A percentile compares a stretch with the other conserved stretches of the same genome.
phyloP scores from a whole-genome alignment of 179 eudicot species.

The Spergularia azorica region DNA sequence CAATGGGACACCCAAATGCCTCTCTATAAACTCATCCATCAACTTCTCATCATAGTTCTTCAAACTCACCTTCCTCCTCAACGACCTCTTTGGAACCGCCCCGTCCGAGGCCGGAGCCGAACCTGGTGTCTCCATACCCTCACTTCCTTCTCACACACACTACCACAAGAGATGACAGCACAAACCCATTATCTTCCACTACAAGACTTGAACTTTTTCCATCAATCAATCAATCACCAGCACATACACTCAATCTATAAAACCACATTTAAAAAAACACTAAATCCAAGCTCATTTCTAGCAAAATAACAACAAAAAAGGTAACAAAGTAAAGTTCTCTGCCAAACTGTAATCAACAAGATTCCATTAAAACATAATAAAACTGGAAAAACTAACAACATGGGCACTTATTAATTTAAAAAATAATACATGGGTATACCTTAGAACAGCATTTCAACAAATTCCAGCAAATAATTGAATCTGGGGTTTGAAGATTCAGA shows the following conservation, averaged over 20 bases:
- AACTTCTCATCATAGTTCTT: constrained; percentile 74
- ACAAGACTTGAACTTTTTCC: background rate
- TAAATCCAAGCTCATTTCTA: background rate
- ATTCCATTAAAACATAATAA: background rate
- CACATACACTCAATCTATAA: background rate
- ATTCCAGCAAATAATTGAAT: background rate
- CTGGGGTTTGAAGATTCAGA: background rate
- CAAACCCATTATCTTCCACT: constrained; percentile 17
- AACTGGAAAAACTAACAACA: background rate
- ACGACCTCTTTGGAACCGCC: constrained; percentile 48
- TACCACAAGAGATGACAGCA: constrained; percentile 9
- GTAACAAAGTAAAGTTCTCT: background rate
- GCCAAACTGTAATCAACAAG: constrained; percentile 4
- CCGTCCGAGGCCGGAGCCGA: constrained; percentile 48
- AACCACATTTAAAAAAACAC: background rate
- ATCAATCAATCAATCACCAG: constrained; percentile 8
- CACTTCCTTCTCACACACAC: constrained; percentile 20
- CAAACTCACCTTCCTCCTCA: constrained; percentile 57
- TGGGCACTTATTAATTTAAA: constrained; percentile 8
- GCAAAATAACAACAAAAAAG: background rate
- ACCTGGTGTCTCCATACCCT: constrained; percentile 45
- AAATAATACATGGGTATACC: constrained; percentile 24
- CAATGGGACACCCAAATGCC: constrained; percentile 59
- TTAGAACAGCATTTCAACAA: constrained; percentile 4
- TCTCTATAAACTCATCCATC: constrained; percentile 83